Percentiles rank a stretch among this genome's conserved stretches.
phyloP scores from a whole-genome alignment of 306 rosid genomes.

The Inga oerstediana region DNA sequence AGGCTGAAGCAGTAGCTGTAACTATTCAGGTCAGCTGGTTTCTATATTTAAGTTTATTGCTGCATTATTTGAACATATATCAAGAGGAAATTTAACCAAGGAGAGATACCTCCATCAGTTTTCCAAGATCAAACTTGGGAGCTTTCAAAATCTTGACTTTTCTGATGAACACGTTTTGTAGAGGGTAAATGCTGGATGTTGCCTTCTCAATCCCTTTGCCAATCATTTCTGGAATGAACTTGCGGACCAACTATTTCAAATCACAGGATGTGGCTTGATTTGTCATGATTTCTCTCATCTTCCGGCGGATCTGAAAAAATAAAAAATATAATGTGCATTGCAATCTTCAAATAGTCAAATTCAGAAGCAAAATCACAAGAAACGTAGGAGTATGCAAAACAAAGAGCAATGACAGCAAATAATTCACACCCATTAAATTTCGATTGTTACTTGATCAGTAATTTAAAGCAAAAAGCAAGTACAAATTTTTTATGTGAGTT shows the following conservation, averaged over 20 bases:
- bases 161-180: conserved; percentile 1
- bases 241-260: conserved; percentile 5
- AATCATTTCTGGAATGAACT: conserved; percentile 10
- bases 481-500: neutral
- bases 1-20: neutral
- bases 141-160: conserved; percentile 14
- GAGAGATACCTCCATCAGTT: neutral
- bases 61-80: neutral
- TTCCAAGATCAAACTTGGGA: conserved; percentile 12
- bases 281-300: neutral
- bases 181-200: conserved; percentile 10
- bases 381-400: neutral
- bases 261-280: neutral
- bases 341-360: neutral
- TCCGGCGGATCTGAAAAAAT: neutral
- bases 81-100: neutral
- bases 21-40: neutral
- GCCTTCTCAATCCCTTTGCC: conserved; percentile 11
- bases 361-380: neutral
- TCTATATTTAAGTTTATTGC: neutral
- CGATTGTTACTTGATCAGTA: neutral
- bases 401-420: neutral
- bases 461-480: neutral
- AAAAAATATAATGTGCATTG: neutral
- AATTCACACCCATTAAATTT: neutral